These are phyloP conservation scores for Cercospora zeina DNA, from an alignment of 2,329 filamentous ascomycete genomes.

Conservation along the genomic window DNA sequence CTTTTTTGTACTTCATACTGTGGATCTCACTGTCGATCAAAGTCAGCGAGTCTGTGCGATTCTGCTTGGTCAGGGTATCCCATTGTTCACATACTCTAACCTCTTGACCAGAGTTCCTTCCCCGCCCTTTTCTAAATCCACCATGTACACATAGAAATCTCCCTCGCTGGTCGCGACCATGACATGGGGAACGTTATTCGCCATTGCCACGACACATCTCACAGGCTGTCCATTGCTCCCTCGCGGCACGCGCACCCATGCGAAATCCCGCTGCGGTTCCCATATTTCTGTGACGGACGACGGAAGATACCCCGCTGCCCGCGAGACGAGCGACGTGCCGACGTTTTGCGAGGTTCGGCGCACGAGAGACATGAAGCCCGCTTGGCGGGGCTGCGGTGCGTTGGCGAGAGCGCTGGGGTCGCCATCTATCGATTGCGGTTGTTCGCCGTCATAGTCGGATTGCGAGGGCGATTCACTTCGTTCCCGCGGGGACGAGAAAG, in stretches of 20 bases:
- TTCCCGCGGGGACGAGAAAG: constrained; percentile 34
- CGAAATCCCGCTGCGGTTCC: constrained; percentile 93
- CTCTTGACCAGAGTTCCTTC: constrained; percentile 90
- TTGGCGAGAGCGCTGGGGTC: constrained; percentile 30
- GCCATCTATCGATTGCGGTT: constrained; percentile 36
- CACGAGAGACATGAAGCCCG: constrained; percentile 84
- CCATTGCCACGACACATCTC: constrained; percentile 95
- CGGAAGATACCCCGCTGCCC: constrained; percentile 87
- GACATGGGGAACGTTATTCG: constrained; percentile 87
- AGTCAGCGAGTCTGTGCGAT: no score
- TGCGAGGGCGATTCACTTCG: constrained; percentile 46
- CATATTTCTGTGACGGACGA: constrained; percentile 96
- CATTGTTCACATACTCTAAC: constrained; percentile 70
- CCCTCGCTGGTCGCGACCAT: constrained; percentile 98
- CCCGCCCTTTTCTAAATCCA: constrained; percentile 90
- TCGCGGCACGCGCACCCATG: constrained; percentile 90
- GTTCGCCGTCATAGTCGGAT: constrained; percentile 26
- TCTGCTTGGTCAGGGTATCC: neutral
- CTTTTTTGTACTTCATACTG: constrained; percentile 35
- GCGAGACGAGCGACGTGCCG: constrained; percentile 81
- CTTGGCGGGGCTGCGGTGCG: constrained; percentile 54
- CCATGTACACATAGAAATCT: constrained; percentile 90
- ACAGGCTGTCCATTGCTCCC: constrained; percentile 56
- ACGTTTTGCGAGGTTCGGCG: constrained; percentile 94
- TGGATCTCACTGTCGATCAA: constrained; percentile 36